Conservation (phyloP, 495 filamentous ascomycete genomes). For the Hypoxylon cercidicola region DNA sequence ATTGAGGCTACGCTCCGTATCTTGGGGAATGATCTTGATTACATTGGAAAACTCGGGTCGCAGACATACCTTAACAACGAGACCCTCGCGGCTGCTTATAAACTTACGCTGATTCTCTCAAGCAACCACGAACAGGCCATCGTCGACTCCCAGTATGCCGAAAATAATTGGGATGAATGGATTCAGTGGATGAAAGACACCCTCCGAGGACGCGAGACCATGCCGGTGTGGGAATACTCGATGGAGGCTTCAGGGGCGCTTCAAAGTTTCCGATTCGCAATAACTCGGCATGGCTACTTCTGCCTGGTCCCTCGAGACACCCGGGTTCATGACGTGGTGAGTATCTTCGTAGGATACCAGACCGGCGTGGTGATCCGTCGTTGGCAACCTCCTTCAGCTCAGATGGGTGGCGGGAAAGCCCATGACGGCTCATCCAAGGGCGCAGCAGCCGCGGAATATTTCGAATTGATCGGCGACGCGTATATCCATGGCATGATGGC, state of each 20-base stretch:
- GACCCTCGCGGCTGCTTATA: constrained; percentile 18
- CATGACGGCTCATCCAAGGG: neutral
- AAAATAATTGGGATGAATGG: constrained; percentile 24
- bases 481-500: constrained; percentile 46
- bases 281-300: constrained; percentile 40
- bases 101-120: constrained; percentile 28
- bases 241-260: constrained; percentile 24
- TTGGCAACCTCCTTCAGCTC: constrained; percentile 10
- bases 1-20: constrained; percentile 12
- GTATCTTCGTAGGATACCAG: constrained; percentile 25
- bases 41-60: neutral
- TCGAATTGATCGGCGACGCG: constrained; percentile 35
- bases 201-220: neutral
- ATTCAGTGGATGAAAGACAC: constrained; percentile 20
- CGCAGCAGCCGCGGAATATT: constrained; percentile 11
- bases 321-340: constrained; percentile 28
- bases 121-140: constrained; percentile 15
- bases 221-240: constrained; percentile 16
- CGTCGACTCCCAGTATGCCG: constrained; percentile 17
- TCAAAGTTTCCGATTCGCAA: constrained; percentile 28
- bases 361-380: constrained; percentile 28
- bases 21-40: constrained; percentile 15
- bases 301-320: constrained; percentile 31
- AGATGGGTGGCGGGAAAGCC: too few relatives aligned
- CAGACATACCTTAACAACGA: constrained; percentile 27